Evolutionary conservation across 148 eudicot genomes (phyloP), one percentile per base, ranked within the genome.

Genomic region (Amaranthus palmeri): DNA sequence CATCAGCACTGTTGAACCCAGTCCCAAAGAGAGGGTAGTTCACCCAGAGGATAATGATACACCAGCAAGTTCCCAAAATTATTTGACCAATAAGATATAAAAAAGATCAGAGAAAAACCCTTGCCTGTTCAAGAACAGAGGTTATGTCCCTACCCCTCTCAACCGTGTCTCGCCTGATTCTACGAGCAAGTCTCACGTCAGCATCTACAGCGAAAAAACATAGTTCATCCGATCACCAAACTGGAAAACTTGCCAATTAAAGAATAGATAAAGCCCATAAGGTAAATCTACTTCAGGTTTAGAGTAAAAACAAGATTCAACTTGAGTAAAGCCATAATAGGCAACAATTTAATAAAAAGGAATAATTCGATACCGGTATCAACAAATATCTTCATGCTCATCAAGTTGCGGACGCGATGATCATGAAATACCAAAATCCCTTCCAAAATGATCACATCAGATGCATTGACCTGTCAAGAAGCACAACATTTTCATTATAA

Each of bases 161-260:
- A 76, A 90, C 90, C 52, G 90, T 92, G 80, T 92, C 98, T 72
- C 98, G 98, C 76, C 92, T 83, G 72, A 92, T 92, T 82, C 98
- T 88, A 79, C 98, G 98, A 74, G 96, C 98, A 77, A 92, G 91
- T 80, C 98, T 92, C 78, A 92, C 98, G 79, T 92, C 98, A 87
- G 96, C 92, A 85, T 92, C 97, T 92, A 83, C 60, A 74, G 70
- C 36, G 36, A 6, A 48, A 72, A 65, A 68, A 69, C 58, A 65
- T 6, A 45, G 61, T 65, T 65, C 66, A 67, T 40, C 36, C 36
- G 36, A 25, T 25, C 36, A 25, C 36, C 36, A 25, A 25, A 25
- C 36, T 25, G 36, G 36, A 18, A 45, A 70, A 61, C 53, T 74
- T 47, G 11, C 42, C 69, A 15, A 61, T 54, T 54, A 10, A 64